phyloP scores from a whole-genome alignment of 208 protist genomes.

The Vickermania spadyakhi region DNA sequence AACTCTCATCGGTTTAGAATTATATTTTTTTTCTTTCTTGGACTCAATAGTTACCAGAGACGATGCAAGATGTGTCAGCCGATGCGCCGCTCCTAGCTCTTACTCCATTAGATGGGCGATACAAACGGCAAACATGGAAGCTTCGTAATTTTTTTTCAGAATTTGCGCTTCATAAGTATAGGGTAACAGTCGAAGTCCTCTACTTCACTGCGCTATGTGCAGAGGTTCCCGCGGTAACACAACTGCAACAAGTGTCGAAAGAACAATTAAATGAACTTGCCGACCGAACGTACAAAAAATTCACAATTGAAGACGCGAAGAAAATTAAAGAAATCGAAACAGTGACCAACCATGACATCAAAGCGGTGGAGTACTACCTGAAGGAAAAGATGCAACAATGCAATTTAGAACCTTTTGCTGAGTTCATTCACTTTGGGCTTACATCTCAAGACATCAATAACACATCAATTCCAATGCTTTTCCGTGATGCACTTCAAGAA shows the following conservation, averaged over 20 bases:
- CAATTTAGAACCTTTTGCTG: constrained; percentile 51
- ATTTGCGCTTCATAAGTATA: constrained; percentile 87
- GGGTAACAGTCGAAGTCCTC: constrained; percentile 88
- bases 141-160: constrained; percentile 91
- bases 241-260: constrained; percentile 36
- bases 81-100: constrained; percentile 79
- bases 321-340: constrained; percentile 91
- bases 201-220: constrained; percentile 81
- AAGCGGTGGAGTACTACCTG: constrained; percentile 95
- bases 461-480: constrained; percentile 90
- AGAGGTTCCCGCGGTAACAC: constrained; percentile 42
- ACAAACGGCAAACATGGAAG: constrained; percentile 47
- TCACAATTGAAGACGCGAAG: constrained; percentile 64
- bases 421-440: constrained; percentile 96
- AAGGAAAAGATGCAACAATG: constrained; percentile 83
- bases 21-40: too few relatives aligned
- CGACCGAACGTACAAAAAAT: constrained; percentile 50
- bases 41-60: too few relatives aligned
- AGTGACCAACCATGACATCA: constrained; percentile 95
- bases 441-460: constrained; percentile 98
- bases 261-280: constrained; percentile 43
- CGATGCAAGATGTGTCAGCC: constrained; percentile 19
- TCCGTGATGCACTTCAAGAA: constrained; percentile 75
- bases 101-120: constrained; percentile 91
- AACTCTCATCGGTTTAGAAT: too few relatives aligned